Base-by-base conservation (phyloP, 352 stramenopile species). In the Globisporangium takayamanum region DNA sequence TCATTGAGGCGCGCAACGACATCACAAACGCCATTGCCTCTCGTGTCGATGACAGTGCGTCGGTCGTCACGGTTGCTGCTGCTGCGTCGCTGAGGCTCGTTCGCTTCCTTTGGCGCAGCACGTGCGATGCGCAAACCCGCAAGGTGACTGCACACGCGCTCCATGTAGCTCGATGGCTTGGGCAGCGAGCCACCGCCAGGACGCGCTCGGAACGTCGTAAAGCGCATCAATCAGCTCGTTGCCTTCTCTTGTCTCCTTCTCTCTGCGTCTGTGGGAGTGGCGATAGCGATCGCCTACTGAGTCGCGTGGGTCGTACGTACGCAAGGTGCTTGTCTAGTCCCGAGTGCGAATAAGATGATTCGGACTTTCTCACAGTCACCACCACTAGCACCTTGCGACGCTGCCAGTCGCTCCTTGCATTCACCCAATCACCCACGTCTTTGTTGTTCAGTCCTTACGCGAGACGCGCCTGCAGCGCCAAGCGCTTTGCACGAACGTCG, bases 401-500 rank as follows among this genome's bases (percentile, higher is more conserved):
- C 5, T 12, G 33, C 11, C 33, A 10, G 33, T 39, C 7, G 33
- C 6, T 10, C 10, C 1, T 10, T 39, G 33, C 33, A 39, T 10
- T 39, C 33, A 39, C 33, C 33, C 33, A 10, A 47, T 47, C 18
- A 39, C 41, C 14, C 41, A 47, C 20, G 14, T 44, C 15, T 36
- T 10, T 16, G 20, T 45, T 45, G 18, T 18, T 47, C 30, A 50
- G 18, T 33, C 2, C 30, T 39, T 61, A 61, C 46, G 22, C 30
- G 5, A 61, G 30, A 15, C 47, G 48, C 36, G 25, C 39, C 28
- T 50, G 37, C 39, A 55, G 46, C 57, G 57, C 59, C 22, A 64
- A 15, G 15, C 59, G 59, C 36, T 20, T 60, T 25, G 50, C 51
- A 2, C 59, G 59, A 15, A 64, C 49, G 48, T 51, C 59, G 15